Percentiles rank a stretch among this genome's conserved stretches.
These are phyloP conservation scores for Allomyces javanicus DNA, from an alignment of 192 early-diverging fungal species.

Conservation along the genomic window DNA sequence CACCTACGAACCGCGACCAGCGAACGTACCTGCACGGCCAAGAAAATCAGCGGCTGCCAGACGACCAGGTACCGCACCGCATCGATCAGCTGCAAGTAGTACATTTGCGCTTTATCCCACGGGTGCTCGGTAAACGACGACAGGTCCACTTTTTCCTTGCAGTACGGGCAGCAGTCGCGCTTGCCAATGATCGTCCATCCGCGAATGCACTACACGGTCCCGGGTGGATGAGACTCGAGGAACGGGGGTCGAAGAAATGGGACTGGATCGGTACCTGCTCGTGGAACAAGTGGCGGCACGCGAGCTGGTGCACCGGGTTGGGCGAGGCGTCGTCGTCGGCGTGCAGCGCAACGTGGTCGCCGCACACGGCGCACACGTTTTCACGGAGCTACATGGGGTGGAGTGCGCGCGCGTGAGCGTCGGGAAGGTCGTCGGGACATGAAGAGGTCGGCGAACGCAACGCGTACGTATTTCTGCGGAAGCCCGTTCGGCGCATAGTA, in stretches of 20 bases:
- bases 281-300: background rate
- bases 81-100: background rate
- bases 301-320: background rate
- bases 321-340: background rate
- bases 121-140: background rate
- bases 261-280: background rate
- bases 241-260: too few relatives aligned
- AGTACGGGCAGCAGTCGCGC: constrained; percentile 4
- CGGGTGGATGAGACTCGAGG: too few relatives aligned
- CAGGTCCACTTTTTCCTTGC: constrained; percentile 2
- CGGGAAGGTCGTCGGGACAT: too few relatives aligned
- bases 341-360: background rate
- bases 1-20: too few relatives aligned
- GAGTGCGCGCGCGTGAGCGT: too few relatives aligned
- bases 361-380: background rate
- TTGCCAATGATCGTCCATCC: constrained; percentile 6
- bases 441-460: too few relatives aligned
- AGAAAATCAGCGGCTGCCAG: background rate
- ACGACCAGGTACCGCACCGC: background rate
- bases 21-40: background rate
- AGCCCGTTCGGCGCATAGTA: background rate
- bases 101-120: constrained; percentile 1
- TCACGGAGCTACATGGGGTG: background rate
- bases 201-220: constrained; percentile 4
- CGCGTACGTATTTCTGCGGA: background rate